Evolutionary conservation across 164 flowering plant species (phyloP).

Genomic region (Tinospora cordifolia): DNA sequence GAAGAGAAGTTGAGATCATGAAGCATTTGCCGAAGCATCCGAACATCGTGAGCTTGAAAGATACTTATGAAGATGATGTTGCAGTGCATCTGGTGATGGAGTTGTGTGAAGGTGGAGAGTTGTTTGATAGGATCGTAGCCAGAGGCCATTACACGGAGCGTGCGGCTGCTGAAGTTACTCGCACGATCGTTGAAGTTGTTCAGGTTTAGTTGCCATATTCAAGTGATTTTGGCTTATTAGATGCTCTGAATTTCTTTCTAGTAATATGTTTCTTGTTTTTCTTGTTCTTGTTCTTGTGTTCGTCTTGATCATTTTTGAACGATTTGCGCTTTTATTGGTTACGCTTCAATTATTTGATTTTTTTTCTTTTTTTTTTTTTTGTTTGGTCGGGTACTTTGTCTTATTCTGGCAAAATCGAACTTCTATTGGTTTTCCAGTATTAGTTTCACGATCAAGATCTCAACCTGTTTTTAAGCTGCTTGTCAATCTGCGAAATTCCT

Average conservation of each 20-base stretch:
- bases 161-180: slow-evolving; percentile 74
- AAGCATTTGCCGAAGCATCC: slow-evolving; percentile 67
- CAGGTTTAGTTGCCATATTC: slow-evolving; percentile 35
- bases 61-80: slow-evolving; percentile 72
- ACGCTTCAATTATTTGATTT: neutral
- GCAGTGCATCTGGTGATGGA: slow-evolving; percentile 95
- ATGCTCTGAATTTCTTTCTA: neutral
- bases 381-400: neutral
- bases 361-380: neutral
- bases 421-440: neutral
- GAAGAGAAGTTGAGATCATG: slow-evolving; percentile 87
- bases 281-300: too few relatives aligned
- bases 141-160: slow-evolving; percentile 87
- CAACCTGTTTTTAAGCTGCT: neutral
- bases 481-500: too few relatives aligned
- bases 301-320: neutral
- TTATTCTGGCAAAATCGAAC: neutral
- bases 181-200: slow-evolving; percentile 80
- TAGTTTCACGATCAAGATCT: neutral
- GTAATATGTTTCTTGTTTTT: too few relatives aligned
- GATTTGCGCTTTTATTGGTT: neutral
- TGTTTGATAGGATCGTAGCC: slow-evolving; percentile 83
- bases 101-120: slow-evolving; percentile 83
- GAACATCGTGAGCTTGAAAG: slow-evolving; percentile 67
- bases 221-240: neutral